A percentile compares a stretch with the other conserved stretches of the same genome.
Conservation (phyloP, 2,329 filamentous ascomycete genomes). For the Ilyonectria mors-panacis region DNA sequence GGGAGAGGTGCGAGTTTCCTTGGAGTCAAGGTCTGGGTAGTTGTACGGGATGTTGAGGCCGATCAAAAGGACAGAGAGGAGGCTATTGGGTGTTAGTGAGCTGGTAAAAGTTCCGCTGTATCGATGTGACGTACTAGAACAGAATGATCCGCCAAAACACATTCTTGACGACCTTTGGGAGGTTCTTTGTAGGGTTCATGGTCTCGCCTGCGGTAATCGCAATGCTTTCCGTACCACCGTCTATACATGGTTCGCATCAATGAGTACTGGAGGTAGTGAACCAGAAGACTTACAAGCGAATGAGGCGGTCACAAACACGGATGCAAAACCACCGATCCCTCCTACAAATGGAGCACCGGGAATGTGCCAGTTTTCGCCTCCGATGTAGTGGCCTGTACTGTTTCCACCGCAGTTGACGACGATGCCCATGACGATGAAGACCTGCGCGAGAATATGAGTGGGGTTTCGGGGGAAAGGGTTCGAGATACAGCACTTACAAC, state of each 20-base stretch:
- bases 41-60: slow-evolving; percentile 73
- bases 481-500: slow-evolving; percentile 49
- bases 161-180: slow-evolving; percentile 75
- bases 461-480: background rate
- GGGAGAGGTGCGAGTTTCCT: slow-evolving; percentile 54
- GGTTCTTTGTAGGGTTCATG: slow-evolving; percentile 71
- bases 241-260: slow-evolving; percentile 32
- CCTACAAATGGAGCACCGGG: slow-evolving; percentile 75
- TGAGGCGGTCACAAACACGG: slow-evolving; percentile 66
- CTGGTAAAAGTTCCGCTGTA: too few relatives aligned
- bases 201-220: slow-evolving; percentile 78
- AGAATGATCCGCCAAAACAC: slow-evolving; percentile 75
- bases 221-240: slow-evolving; percentile 73
- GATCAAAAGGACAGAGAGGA: slow-evolving; percentile 59
- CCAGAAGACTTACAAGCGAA: slow-evolving; percentile 68
- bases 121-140: slow-evolving; percentile 56
- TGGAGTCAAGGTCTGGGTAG: slow-evolving; percentile 52
- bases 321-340: slow-evolving; percentile 76
- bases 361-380: slow-evolving; percentile 70
- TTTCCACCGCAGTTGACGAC: slow-evolving; percentile 69
- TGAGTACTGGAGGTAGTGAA: background rate
- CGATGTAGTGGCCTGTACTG: slow-evolving; percentile 67
- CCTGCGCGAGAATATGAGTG: slow-evolving; percentile 32
- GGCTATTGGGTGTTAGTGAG: slow-evolving; percentile 39
- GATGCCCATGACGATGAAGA: slow-evolving; percentile 76